These are phyloP conservation scores for Chaetomium fimeti DNA, from an alignment of 495 filamentous ascomycete species.

Conservation along the genomic window DNA sequence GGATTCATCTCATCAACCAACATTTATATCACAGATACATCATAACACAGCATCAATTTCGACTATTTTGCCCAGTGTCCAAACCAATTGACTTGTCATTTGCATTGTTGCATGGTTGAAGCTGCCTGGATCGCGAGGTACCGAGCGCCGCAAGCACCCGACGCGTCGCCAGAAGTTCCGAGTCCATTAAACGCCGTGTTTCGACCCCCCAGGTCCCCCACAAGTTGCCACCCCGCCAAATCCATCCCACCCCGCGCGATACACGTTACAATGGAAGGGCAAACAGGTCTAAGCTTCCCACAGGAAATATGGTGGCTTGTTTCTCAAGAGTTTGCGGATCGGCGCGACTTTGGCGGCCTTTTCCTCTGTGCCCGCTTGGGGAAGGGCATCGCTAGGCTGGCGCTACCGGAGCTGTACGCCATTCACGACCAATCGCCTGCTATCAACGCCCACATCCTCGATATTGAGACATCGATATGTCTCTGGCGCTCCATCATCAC, in stretches of 20 bases:
- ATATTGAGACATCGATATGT: constrained; percentile 52
- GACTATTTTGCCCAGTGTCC: no score
- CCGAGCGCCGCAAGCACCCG: not conserved
- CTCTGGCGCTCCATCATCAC: constrained; percentile 69
- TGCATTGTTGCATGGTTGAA: no score
- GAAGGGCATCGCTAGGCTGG: constrained; percentile 53
- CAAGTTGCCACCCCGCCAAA: no score
- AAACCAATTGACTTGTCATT: not conserved
- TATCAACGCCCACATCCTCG: constrained; percentile 19
- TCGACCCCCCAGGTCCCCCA: no score
- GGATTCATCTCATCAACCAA: not conserved
- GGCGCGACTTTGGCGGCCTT: constrained; percentile 56
- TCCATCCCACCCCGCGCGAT: not conserved
- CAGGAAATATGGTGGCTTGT: constrained; percentile 62
- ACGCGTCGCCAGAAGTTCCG: not conserved
- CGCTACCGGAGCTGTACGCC: constrained; percentile 61
- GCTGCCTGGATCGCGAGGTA: no score
- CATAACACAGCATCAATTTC: not conserved
- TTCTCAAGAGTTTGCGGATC: constrained; percentile 53
- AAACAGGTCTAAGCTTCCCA: constrained; percentile 39
- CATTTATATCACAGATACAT: not conserved
- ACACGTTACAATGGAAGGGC: not conserved
- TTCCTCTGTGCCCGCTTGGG: constrained; percentile 55
- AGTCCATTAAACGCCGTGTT: no score
- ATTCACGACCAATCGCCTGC: constrained; percentile 37